Evolutionary conservation across 805 yeast species (phyloP).

Genomic region (Yamadazyma sp.): DNA sequence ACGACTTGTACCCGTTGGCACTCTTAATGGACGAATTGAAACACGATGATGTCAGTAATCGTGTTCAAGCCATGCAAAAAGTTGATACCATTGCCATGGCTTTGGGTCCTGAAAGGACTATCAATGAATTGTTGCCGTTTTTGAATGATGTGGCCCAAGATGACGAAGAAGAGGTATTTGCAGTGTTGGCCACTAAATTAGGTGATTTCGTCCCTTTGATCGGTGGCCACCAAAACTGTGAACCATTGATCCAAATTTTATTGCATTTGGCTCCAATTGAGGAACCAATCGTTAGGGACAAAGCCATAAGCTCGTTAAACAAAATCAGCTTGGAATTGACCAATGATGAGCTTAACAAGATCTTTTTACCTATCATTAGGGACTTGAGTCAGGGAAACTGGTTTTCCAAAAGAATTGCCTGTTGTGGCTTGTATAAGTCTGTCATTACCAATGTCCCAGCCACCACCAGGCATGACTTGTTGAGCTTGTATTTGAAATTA

Average conservation of each 20-base stretch:
- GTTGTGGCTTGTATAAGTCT: slow-evolving; percentile 82
- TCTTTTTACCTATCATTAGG: slow-evolving; percentile 74
- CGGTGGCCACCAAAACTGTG: slow-evolving; percentile 72
- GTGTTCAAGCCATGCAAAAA: slow-evolving; percentile 93
- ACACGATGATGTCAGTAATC: slow-evolving; percentile 91
- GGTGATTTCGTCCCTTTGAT: slow-evolving; percentile 85
- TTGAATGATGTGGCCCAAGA: slow-evolving; percentile 88
- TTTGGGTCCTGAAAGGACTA: slow-evolving; percentile 88
- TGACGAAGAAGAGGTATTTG: slow-evolving; percentile 97
- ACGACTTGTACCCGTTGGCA: slow-evolving; percentile 90
- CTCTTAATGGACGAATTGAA: slow-evolving; percentile 94
- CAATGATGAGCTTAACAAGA: slow-evolving; percentile 59
- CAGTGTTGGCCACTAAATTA: slow-evolving; percentile 87
- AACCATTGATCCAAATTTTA: slow-evolving; percentile 56
- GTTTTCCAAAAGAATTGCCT: slow-evolving; percentile 91
- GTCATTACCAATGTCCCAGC: slow-evolving; percentile 61
- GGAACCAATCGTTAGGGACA: slow-evolving; percentile 94
- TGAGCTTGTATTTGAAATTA: slow-evolving; percentile 66
- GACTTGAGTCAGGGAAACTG: slow-evolving; percentile 84
- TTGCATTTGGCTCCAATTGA: slow-evolving; percentile 88
- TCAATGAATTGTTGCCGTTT: slow-evolving; percentile 87
- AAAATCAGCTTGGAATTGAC: slow-evolving; percentile 63
- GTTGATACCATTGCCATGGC: slow-evolving; percentile 94
- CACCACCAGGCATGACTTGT: slow-evolving; percentile 56
- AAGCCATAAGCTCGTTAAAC: slow-evolving; percentile 85